Evolutionary conservation across 345 rosid genomes (phyloP).

Genomic region (Aquilaria yunnanensis): DNA sequence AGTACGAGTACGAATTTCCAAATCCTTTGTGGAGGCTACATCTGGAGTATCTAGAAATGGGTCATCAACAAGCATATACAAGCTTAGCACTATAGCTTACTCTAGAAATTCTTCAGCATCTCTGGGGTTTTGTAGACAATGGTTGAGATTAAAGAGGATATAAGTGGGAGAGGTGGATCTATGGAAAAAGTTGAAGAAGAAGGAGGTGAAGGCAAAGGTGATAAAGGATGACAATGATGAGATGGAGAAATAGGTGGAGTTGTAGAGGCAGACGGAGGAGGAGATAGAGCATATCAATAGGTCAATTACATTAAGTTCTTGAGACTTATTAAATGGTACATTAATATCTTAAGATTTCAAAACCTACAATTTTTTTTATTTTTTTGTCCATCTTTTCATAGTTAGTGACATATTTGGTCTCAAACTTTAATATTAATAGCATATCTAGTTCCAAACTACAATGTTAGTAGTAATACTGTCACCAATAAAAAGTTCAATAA

Average conservation of each 20-base stretch:
- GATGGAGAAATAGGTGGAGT: conserved; percentile 12
- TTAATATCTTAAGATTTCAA: too few species aligned
- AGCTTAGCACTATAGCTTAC: conserved; percentile 26
- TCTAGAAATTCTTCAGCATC: conserved; percentile 22
- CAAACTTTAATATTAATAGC: too few species aligned
- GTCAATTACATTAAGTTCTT: conserved; percentile 1
- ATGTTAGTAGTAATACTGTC: too few species aligned
- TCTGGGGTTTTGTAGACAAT: conserved; percentile 17
- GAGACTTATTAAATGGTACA: too few species aligned
- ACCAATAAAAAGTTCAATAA: too few species aligned
- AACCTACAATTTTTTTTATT: too few species aligned
- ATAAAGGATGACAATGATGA: conserved; percentile 25
- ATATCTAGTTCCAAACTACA: too few species aligned
- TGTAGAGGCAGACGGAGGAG: conserved; percentile 38
- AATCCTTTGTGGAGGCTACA: conserved; percentile 59
- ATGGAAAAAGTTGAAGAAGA: conserved; percentile 20
- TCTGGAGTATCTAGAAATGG: conserved; percentile 70
- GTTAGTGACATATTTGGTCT: too few species aligned
- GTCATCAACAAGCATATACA: conserved; percentile 68
- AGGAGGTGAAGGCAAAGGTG: conserved; percentile 34
- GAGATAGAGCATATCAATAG: conserved; percentile 35
- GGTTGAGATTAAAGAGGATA: conserved; percentile 29
- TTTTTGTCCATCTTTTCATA: too few species aligned
- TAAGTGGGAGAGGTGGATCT: conserved; percentile 27
- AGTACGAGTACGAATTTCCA: conserved; percentile 17